Conservation (phyloP, 129 eudicot genomes). For the Lactuca saligna region DNA sequence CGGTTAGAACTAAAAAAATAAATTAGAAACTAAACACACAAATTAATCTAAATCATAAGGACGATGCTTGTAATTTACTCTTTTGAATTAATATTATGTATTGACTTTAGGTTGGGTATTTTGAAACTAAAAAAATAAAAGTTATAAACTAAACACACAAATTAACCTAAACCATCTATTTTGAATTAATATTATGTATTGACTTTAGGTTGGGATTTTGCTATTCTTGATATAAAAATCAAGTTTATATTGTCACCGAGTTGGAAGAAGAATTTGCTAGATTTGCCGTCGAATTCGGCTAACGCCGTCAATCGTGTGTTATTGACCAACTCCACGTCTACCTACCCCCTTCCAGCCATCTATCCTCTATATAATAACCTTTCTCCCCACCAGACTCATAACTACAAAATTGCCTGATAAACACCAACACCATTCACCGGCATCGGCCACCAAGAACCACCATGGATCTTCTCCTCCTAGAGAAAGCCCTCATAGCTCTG, state of each 20-base stretch:
- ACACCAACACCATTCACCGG: neutral
- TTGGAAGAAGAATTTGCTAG: neutral
- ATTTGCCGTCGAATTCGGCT: conserved; percentile 27
- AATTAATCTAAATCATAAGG: too few relatives aligned
- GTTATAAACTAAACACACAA: too few relatives aligned
- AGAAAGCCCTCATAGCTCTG: conserved; percentile 59
- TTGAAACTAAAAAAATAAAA: too few relatives aligned
- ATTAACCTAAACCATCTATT: too few relatives aligned
- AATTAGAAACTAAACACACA: too few relatives aligned
- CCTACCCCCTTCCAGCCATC: conserved; percentile 21
- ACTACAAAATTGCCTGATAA: neutral
- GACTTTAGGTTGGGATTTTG: too few relatives aligned
- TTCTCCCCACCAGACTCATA: neutral
- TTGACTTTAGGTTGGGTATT: too few relatives aligned
- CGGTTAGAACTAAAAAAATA: too few relatives aligned
- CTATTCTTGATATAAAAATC: neutral
- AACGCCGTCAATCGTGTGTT: conserved; percentile 20
- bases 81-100: too few relatives aligned
- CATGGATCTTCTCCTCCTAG: conserved; percentile 76
- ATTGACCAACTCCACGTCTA: conserved; percentile 23
- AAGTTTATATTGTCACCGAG: too few relatives aligned
- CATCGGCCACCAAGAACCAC: conserved; percentile 15
- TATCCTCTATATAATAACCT: conserved; percentile 14
- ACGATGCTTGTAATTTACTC: too few relatives aligned
- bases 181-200: too few relatives aligned